phyloP scores from a whole-genome alignment of 768 basidiomycete genomes.

The Suillus cothurnatus region DNA sequence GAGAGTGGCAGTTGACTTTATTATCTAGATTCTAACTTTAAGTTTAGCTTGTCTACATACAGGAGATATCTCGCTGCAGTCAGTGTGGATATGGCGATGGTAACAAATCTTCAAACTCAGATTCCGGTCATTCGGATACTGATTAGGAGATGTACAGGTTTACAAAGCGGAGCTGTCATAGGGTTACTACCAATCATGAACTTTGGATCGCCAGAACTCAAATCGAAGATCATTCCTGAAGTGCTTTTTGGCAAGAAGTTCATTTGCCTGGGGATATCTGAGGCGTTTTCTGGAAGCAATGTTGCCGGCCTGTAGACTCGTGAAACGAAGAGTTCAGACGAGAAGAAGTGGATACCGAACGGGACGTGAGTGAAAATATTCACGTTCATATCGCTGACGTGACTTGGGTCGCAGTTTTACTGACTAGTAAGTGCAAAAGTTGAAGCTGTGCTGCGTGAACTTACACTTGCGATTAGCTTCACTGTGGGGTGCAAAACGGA shows the following conservation, averaged over 20 bases:
- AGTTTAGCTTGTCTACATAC: conserved; percentile 68
- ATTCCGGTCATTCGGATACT: background rate
- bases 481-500: conserved; percentile 75
- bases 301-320: conserved; percentile 79
- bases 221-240: conserved; percentile 59
- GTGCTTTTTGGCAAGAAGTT: conserved; percentile 78
- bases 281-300: conserved; percentile 87
- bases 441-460: conserved; percentile 31
- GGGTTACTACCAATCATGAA: conserved; percentile 85
- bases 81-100: conserved; percentile 84
- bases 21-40: background rate
- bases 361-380: conserved; percentile 46
- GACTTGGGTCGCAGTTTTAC: conserved; percentile 31
- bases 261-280: conserved; percentile 86
- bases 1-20: conserved; percentile 4
- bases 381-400: background rate
- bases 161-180: conserved; percentile 77
- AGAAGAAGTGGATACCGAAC: conserved; percentile 90
- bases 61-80: conserved; percentile 72
- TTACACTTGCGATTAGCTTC: conserved; percentile 48
- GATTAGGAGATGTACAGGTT: conserved; percentile 30
- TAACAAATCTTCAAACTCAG: conserved; percentile 19
- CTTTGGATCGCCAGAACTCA: conserved; percentile 69
- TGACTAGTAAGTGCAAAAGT: conserved; percentile 26
- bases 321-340: conserved; percentile 79